Conservation (phyloP, 306 rosid genomes). For the Gastrolobium villosum region DNA sequence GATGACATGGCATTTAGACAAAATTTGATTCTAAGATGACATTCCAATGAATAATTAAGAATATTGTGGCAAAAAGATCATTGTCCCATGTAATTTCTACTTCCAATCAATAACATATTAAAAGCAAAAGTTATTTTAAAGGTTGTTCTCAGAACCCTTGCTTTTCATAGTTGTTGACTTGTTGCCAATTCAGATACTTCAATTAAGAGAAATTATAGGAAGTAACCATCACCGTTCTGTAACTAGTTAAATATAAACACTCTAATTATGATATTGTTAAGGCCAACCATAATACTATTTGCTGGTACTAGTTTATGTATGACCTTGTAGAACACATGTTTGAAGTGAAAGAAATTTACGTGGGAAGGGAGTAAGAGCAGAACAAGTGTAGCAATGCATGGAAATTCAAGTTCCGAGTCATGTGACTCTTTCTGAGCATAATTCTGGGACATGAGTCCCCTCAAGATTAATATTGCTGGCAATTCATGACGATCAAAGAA, state of each 20-base stretch:
- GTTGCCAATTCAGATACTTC: slow-evolving; percentile 22
- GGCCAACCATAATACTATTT: not conserved
- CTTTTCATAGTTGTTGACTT: slow-evolving; percentile 12
- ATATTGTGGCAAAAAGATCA: too few relatives aligned
- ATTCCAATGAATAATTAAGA: too few relatives aligned
- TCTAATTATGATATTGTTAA: not conserved
- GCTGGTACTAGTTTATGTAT: slow-evolving; percentile 12
- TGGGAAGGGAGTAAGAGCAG: not conserved
- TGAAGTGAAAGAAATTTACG: not conserved
- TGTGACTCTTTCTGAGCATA: not conserved
- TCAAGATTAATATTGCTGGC: not conserved
- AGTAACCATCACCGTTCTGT: not conserved
- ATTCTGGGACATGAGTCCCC: slow-evolving; percentile 24
- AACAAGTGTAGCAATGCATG: not conserved
- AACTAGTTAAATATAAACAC: not conserved
- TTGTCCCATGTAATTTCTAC: too few relatives aligned
- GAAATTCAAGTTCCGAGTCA: not conserved
- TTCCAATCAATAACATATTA: not conserved
- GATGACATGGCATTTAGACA: too few relatives aligned
- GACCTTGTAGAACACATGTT: not conserved
- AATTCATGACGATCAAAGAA: not conserved
- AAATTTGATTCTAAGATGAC: too few relatives aligned
- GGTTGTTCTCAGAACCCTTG: not conserved
- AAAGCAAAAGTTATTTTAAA: not conserved
- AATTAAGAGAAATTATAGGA: not conserved